phyloP scores from a whole-genome alignment of 2,329 filamentous ascomycete genomes.

The Botrytis porri region DNA sequence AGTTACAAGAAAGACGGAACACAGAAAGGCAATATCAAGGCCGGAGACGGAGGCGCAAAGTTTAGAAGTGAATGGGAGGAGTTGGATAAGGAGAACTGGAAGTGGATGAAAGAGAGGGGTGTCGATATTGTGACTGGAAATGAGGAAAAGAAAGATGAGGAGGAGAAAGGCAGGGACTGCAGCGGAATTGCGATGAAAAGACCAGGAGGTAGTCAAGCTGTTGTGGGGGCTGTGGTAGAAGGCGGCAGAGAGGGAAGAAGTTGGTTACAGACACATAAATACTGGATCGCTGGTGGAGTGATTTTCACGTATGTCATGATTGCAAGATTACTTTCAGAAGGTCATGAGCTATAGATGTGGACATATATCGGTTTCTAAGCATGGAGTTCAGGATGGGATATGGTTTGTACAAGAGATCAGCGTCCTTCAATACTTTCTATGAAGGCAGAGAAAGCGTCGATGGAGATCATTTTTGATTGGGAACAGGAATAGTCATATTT shows the following conservation, averaged over 20 bases:
- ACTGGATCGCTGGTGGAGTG: slow-evolving; percentile 65
- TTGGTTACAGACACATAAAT: slow-evolving; percentile 78
- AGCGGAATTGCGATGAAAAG: slow-evolving; percentile 62
- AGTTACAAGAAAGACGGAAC: slow-evolving; percentile 39
- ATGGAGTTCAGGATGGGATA: slow-evolving; percentile 15
- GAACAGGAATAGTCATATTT: not conserved
- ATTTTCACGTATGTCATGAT: slow-evolving; percentile 83
- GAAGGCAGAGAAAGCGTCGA: not conserved
- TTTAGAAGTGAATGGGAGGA: slow-evolving; percentile 90
- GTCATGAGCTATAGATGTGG: slow-evolving; percentile 14
- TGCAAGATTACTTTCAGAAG: slow-evolving; percentile 60
- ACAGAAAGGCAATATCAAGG: slow-evolving; percentile 76
- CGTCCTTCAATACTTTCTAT: not conserved
- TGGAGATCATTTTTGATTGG: not conserved
- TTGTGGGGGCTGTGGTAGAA: slow-evolving; percentile 67
- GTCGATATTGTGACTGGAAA: slow-evolving; percentile 76
- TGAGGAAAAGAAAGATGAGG: slow-evolving; percentile 48
- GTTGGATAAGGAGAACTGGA: slow-evolving; percentile 82
- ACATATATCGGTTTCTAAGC: not conserved
- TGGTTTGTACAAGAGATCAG: slow-evolving; percentile 8
- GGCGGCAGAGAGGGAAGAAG: slow-evolving; percentile 75
- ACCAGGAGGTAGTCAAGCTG: slow-evolving; percentile 53
- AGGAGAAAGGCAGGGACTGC: slow-evolving; percentile 52
- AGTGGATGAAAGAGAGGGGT: slow-evolving; percentile 81
- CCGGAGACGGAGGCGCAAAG: slow-evolving; percentile 87